Evolutionary conservation across 352 stramenopile species (phyloP).

Genomic region (Globisporangium middletonii): DNA sequence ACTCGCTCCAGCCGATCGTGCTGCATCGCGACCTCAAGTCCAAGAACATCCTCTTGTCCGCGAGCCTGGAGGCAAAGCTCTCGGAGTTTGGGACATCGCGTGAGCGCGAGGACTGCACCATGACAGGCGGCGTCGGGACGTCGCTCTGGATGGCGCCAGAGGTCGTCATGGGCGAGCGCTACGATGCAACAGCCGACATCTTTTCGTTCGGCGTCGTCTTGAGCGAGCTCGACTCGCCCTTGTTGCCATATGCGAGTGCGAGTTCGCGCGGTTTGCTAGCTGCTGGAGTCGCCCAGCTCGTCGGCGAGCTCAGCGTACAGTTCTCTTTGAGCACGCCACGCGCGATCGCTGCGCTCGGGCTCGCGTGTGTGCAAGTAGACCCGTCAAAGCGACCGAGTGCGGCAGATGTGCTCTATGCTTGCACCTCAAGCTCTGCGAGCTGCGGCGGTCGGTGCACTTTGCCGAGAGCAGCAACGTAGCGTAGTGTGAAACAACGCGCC

Average conservation of each 20-base stretch:
- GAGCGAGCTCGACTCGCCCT: conserved; percentile 35
- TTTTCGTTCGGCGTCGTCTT: conserved; percentile 51
- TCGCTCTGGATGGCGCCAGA: conserved; percentile 42
- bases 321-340: no score
- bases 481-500: no score
- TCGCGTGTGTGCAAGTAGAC: no score
- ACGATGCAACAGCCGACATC: conserved; percentile 34
- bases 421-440: no score
- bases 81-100: conserved; percentile 42
- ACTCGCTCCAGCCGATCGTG: conserved; percentile 32
- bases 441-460: no score
- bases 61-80: conserved; percentile 26
- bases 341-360: no score
- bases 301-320: no score
- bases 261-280: no score
- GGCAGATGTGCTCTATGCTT: no score
- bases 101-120: conserved; percentile 21
- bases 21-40: conserved; percentile 54
- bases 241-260: conserved; percentile 14
- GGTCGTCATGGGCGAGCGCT: conserved; percentile 38
- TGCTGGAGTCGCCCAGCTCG: no score
- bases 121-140: conserved; percentile 26
- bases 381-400: no score
- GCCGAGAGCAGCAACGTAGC: no score
- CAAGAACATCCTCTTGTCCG: conserved; percentile 40